phyloP scores from a whole-genome alignment of 192 early-diverging fungal genomes.

The Rhizoclosmatium sp. region DNA sequence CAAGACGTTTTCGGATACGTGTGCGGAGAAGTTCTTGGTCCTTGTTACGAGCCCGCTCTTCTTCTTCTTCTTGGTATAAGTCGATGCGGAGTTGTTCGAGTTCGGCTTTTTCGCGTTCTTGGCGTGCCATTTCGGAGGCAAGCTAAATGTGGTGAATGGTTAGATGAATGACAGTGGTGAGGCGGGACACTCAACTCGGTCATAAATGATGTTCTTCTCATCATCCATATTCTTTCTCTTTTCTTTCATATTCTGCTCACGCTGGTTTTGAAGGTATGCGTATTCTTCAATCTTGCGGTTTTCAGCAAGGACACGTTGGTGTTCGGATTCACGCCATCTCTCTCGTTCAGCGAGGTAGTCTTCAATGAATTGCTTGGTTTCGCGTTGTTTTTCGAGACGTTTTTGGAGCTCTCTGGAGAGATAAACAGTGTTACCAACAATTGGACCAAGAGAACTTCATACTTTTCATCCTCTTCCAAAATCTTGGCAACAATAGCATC shows the following conservation, averaged over 20 bases:
- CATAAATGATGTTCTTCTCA: conserved; percentile 60
- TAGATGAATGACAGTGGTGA: no score
- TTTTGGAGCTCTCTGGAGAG: conserved; percentile 49
- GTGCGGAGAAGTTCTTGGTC: conserved; percentile 55
- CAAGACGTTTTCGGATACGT: conserved; percentile 60
- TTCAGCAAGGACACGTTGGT: conserved; percentile 49
- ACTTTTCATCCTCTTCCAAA: conserved; percentile 62
- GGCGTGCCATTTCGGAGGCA: conserved; percentile 56
- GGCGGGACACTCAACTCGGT: conserved; percentile 41
- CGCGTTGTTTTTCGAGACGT: conserved; percentile 60
- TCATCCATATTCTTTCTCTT: conserved; percentile 51
- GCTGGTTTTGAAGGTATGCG: conserved; percentile 47
- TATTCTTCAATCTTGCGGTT: conserved; percentile 61
- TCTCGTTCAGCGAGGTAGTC: conserved; percentile 58
- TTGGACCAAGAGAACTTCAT: neutral
- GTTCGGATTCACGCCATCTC: conserved; percentile 54
- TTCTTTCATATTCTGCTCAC: conserved; percentile 49
- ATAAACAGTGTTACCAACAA: neutral
- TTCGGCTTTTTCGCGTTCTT: conserved; percentile 57
- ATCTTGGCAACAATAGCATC: conserved; percentile 64
- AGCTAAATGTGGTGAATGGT: conserved; percentile 39
- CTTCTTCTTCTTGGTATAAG: conserved; percentile 64
- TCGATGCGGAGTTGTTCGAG: conserved; percentile 66
- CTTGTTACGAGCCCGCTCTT: conserved; percentile 50
- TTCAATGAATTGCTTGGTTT: conserved; percentile 65